phyloP scores from a whole-genome alignment of 106 monocot genomes.

The Amphibolis antarctica region DNA sequence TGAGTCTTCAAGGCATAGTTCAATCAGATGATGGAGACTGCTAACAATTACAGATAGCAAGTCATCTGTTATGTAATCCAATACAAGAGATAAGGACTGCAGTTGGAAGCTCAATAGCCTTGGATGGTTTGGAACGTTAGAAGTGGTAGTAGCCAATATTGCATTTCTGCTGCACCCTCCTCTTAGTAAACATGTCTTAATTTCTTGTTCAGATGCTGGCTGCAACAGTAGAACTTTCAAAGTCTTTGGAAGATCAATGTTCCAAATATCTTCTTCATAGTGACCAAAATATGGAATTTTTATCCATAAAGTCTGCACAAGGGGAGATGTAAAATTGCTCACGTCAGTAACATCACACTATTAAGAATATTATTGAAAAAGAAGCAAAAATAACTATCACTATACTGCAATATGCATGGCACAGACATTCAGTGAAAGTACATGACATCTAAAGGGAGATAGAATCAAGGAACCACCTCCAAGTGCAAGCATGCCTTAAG shows the following conservation, averaged over 20 bases:
- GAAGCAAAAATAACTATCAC: background rate
- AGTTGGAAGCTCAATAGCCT: constrained; percentile 7
- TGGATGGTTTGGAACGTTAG: background rate
- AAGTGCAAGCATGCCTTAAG: constrained; percentile 32
- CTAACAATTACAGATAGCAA: constrained; percentile 27
- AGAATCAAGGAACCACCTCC: constrained; percentile 41
- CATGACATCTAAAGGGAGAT: background rate
- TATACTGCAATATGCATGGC: background rate
- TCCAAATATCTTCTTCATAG: constrained; percentile 1
- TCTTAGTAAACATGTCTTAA: constrained; percentile 12
- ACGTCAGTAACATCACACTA: background rate
- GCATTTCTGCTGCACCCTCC: background rate
- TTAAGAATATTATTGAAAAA: background rate
- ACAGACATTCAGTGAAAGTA: background rate
- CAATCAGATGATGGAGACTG: constrained; percentile 35
- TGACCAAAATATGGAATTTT: constrained; percentile 28
- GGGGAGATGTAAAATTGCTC: constrained; percentile 6
- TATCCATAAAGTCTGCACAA: constrained; percentile 49
- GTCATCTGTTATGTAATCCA: constrained; percentile 54
- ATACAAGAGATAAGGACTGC: constrained; percentile 56
- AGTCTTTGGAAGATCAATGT: constrained; percentile 17
- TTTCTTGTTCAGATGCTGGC: constrained; percentile 26
- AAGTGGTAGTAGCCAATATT: background rate
- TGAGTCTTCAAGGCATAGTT: constrained; percentile 66
- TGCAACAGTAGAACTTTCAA: constrained; percentile 46